Evolutionary conservation across 768 basidiomycete species (phyloP).

Genomic region (Hortiboletus campestris): DNA sequence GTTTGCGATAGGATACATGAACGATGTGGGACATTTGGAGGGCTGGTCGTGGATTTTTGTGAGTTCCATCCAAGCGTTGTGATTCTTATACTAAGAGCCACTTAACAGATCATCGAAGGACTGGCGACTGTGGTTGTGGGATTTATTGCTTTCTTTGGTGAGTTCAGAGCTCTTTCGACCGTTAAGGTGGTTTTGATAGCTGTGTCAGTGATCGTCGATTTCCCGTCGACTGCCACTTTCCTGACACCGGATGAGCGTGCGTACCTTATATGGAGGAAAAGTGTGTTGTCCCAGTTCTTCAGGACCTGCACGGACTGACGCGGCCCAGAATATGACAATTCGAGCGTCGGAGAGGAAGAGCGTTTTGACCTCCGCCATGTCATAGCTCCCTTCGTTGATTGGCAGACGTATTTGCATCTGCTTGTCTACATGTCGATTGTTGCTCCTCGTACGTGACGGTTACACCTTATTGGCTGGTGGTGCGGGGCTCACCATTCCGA

Average conservation of each 20-base stretch:
- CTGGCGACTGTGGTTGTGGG: slow-evolving; percentile 58
- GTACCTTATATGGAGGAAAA: slow-evolving; percentile 18
- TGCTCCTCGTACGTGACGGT: slow-evolving; percentile 49
- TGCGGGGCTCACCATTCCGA: slow-evolving; percentile 1
- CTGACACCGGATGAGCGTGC: slow-evolving; percentile 16
- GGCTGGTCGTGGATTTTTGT: slow-evolving; percentile 75
- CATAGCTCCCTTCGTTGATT: slow-evolving; percentile 53
- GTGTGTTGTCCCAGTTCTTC: slow-evolving; percentile 1
- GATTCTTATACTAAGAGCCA: neutral
- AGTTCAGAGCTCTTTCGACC: slow-evolving; percentile 1
- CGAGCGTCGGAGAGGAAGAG: slow-evolving; percentile 42
- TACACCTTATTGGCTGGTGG: neutral
- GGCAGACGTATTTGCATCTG: slow-evolving; percentile 46
- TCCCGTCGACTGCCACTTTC: slow-evolving; percentile 18
- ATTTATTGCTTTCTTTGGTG: slow-evolving; percentile 50
- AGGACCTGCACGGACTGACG: slow-evolving; percentile 51
- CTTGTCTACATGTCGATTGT: slow-evolving; percentile 46
- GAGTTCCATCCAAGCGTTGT: slow-evolving; percentile 10
- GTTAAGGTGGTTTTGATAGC: neutral
- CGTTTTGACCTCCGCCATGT: slow-evolving; percentile 54
- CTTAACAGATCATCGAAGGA: slow-evolving; percentile 35
- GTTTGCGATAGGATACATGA: slow-evolving; percentile 54
- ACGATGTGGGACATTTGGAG: slow-evolving; percentile 40
- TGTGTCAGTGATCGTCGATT: slow-evolving; percentile 56
- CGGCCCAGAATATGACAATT: slow-evolving; percentile 39